Evolutionary conservation across 164 flowering plant species (phyloP).

Genomic region (Annona squamosa): DNA sequence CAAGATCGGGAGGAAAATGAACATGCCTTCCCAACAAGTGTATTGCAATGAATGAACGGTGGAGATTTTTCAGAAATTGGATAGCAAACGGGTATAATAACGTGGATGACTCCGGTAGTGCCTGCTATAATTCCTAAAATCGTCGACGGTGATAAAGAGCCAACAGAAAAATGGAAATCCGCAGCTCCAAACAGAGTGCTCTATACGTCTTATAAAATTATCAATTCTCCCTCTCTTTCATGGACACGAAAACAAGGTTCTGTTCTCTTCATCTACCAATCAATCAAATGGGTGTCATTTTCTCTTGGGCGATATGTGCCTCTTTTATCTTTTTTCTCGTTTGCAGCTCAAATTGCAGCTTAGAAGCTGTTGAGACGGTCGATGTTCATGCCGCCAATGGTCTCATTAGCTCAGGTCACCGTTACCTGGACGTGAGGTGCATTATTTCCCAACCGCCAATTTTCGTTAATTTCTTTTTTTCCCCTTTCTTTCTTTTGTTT

Average conservation of each 20-base stretch:
- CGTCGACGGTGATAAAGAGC: neutral
- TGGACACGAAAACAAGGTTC: neutral
- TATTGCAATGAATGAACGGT: too few relatives aligned
- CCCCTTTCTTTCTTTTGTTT: neutral
- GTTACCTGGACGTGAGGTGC: conserved; percentile 69
- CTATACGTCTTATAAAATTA: neutral
- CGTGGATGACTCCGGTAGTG: too few relatives aligned
- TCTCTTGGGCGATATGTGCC: conserved; percentile 7
- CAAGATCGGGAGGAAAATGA: too few relatives aligned
- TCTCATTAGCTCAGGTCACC: conserved; percentile 49
- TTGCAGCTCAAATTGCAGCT: conserved; percentile 21
- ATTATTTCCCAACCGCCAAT: neutral
- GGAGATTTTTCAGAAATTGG: too few relatives aligned
- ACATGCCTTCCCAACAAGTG: too few relatives aligned
- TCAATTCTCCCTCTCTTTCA: neutral
- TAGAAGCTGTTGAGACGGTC: conserved; percentile 43
- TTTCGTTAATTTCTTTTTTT: neutral
- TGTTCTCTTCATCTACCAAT: neutral
- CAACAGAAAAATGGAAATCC: neutral
- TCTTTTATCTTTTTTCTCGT: conserved; percentile 15
- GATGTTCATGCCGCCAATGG: conserved; percentile 54
- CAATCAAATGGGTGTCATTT: conserved; percentile 6
- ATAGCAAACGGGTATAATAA: too few relatives aligned
- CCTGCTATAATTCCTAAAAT: too few relatives aligned
- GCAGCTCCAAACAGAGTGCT: neutral